phyloP scores from a whole-genome alignment of 2,329 filamentous ascomycete genomes.

The Macrophomina tecta region DNA sequence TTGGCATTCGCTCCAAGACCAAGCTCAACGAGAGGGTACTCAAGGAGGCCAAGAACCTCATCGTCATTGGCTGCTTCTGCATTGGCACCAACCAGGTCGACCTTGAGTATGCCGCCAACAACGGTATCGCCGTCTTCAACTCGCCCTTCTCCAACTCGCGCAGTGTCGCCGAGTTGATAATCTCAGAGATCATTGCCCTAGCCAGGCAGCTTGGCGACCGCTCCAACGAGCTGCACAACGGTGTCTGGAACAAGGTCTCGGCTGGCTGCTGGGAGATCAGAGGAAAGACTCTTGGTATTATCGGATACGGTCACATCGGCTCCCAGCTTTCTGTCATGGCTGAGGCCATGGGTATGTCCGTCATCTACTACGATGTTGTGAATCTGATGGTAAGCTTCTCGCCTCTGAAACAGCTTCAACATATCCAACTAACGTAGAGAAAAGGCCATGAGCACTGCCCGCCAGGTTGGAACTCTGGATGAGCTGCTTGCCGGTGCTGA shows the following conservation, averaged over 20 bases:
- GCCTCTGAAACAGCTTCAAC: not conserved
- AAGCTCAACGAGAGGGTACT: conserved; percentile 88
- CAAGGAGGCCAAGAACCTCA: conserved; percentile 86
- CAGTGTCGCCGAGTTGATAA: conserved; percentile 94
- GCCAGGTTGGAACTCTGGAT: conserved; percentile 79
- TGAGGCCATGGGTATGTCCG: conserved; percentile 96
- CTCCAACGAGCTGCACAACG: conserved; percentile 90
- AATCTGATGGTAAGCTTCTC: conserved; percentile 72
- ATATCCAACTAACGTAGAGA: not conserved
- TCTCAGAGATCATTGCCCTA: conserved; percentile 88
- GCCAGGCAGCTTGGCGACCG: conserved; percentile 93
- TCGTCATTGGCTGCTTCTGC: conserved; percentile 97
- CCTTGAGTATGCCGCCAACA: conserved; percentile 78
- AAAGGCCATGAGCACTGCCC: conserved; percentile 79
- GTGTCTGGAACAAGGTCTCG: conserved; percentile 98
- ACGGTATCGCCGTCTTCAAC: conserved; percentile 97
- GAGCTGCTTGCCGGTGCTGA: conserved; percentile 79
- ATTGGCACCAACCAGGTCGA: conserved; percentile 98
- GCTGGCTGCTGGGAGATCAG: conserved; percentile 96
- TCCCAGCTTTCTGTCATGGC: conserved; percentile 94
- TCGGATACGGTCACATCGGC: conserved; percentile 97
- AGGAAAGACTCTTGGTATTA: conserved; percentile 94
- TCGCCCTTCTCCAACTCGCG: conserved; percentile 98
- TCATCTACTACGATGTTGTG: conserved; percentile 95
- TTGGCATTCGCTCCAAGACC: conserved; percentile 97